Base-by-base conservation (phyloP, 2,329 filamentous ascomycete species). In the Cladosporium halotolerans region DNA sequence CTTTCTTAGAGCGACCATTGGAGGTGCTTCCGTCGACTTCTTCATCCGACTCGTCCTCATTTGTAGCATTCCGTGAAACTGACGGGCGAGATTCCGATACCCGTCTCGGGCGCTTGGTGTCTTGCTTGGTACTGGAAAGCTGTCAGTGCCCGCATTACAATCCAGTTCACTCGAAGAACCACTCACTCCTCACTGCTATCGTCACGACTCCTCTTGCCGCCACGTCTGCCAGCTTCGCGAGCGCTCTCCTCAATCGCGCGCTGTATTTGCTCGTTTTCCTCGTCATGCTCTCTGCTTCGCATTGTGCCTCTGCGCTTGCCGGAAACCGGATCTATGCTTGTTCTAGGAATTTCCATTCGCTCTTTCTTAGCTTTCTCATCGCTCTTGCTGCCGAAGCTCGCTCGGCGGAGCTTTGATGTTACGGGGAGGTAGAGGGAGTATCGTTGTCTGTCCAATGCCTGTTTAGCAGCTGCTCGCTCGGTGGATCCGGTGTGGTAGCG, bases 251-350 rank as follows among this genome's bases (percentile, higher is more conserved):
- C 92, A 62, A 99, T 90, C 31, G 92, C 93, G 60, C 88, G 83
- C 52, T 90, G 83, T 38, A 99, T 71, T 64, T 91, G 85, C 68
- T 95, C 89, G 62, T 95, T 91, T 71, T 99, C 93, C 60, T 97
- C 91, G 63, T 97, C 97, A 18, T 90, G 92, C 40, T 92, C 91
- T 57, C 92, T 84, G 68, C 93, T 99, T 67, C 97, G 96, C 89
- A 97, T 96, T 6, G 93, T 99, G 16, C 90, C 96, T 28, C 93
- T 82, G 55, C 93, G 83, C 69, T 96, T 97, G 36, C 85, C 83
- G 49, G 81, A 79, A 51, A 82, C 79, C 41, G 72, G 70, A 42
- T 78, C 75, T 40, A 77, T 78, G 60, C 75, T 81, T 45, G 72
- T 72, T 55, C 78, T 71, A 19, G 74, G 70, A 75, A 76, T 51